Evolutionary conservation across 2,329 filamentous ascomycete genomes (phyloP).

Genomic region (Epichloe scottii): DNA sequence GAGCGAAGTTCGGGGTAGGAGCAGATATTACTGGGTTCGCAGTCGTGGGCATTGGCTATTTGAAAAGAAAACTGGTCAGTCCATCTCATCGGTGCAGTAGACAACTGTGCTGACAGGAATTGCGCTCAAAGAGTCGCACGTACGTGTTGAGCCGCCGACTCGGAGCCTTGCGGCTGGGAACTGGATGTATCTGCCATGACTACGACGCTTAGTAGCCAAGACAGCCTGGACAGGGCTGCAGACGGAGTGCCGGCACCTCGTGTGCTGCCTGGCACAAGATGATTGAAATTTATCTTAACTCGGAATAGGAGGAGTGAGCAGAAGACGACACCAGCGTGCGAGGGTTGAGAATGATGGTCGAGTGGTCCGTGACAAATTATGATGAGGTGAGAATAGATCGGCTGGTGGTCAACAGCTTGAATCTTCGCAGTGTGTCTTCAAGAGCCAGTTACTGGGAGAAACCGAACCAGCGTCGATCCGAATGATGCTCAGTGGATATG

Average conservation of each 20-base stretch:
- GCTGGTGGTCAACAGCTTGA: background rate
- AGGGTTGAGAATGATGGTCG: background rate
- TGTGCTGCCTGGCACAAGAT: background rate
- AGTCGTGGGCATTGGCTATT: slow-evolving; percentile 12
- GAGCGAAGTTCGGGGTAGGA: slow-evolving; percentile 25
- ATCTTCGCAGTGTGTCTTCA: background rate
- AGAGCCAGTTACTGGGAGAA: background rate
- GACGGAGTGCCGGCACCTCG: slow-evolving; percentile 3
- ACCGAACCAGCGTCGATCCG: background rate
- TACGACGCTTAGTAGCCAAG: slow-evolving; percentile 9
- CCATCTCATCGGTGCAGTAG: background rate
- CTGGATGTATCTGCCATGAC: slow-evolving; percentile 15
- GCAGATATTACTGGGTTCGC: slow-evolving; percentile 15
- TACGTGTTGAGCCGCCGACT: slow-evolving; percentile 10
- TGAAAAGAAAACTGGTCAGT: slow-evolving; percentile 2
- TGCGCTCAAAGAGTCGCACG: slow-evolving; percentile 3
- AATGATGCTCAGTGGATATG: background rate
- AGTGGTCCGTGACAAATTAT: background rate
- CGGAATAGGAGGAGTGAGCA: background rate
- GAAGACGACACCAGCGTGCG: background rate
- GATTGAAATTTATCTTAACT: too few relatives aligned
- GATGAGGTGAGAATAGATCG: background rate
- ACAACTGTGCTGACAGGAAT: background rate
- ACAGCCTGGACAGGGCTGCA: slow-evolving; percentile 4
- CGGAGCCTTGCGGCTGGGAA: slow-evolving; percentile 11